These are phyloP conservation scores for Rhododendron griersonianum DNA, from an alignment of 148 eudicot species.

Conservation along the genomic window DNA sequence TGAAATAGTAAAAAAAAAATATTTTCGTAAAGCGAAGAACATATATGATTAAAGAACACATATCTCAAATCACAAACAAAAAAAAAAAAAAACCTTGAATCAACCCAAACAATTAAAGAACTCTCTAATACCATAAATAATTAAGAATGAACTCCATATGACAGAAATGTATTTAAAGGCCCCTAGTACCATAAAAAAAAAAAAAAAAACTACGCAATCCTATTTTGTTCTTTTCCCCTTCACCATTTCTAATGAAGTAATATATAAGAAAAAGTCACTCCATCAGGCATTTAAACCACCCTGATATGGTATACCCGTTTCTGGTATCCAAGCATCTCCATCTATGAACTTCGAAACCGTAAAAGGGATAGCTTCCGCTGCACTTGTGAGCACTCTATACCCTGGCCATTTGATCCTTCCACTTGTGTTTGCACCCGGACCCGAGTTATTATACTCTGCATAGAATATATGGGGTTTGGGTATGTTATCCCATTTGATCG, in stretches of 20 bases:
- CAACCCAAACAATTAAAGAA: not conserved
- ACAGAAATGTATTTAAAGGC: too few species aligned
- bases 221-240: not conserved
- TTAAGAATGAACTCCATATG: not conserved
- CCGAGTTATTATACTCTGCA: not conserved
- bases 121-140: not conserved
- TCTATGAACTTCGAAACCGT: not conserved
- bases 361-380: not conserved
- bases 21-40: too few species aligned
- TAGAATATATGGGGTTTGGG: not conserved
- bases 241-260: not conserved
- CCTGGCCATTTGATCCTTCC: not conserved
- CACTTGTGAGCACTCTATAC: not conserved
- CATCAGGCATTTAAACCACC: not conserved
- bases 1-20: too few species aligned
- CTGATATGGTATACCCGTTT: not conserved
- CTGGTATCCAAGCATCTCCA: not conserved
- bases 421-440: not conserved
- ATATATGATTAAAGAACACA: too few species aligned
- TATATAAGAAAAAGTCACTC: not conserved
- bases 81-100: too few species aligned
- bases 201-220: too few species aligned
- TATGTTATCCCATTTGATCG: not conserved
- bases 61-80: too few species aligned
- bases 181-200: too few species aligned